Percentiles rank a stretch among this genome's conserved stretches.
Evolutionary conservation across 768 basidiomycete species (phyloP).

Genomic region (Termitomyces sp.): DNA sequence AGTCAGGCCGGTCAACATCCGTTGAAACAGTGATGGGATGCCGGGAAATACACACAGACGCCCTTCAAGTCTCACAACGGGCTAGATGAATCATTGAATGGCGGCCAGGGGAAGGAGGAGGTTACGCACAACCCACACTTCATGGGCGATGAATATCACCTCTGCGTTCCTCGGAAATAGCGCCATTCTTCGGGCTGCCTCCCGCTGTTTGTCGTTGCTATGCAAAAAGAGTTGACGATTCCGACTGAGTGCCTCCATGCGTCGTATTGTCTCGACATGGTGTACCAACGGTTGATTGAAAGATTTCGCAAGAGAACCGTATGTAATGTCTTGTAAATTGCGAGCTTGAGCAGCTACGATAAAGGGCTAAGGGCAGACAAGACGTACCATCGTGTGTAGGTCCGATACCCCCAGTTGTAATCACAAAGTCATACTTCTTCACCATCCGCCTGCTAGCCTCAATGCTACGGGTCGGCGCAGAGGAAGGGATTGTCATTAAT

Average conservation of each 20-base stretch:
- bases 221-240: conserved; percentile 48
- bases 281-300: conserved; percentile 69
- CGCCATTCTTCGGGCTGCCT: conserved; percentile 84
- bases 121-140: conserved; percentile 78
- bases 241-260: conserved; percentile 61
- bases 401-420: conserved; percentile 89
- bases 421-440: conserved; percentile 78
- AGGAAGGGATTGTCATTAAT: background rate
- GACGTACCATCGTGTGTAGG: conserved; percentile 81
- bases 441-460: conserved; percentile 85
- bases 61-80: conserved; percentile 78
- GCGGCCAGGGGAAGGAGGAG: background rate
- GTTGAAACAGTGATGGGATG: conserved; percentile 79
- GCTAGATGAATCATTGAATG: conserved; percentile 34
- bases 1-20: conserved; percentile 68
- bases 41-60: conserved; percentile 92
- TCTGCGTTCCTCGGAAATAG: conserved; percentile 79
- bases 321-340: conserved; percentile 68
- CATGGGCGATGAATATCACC: conserved; percentile 69
- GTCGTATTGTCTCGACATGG: conserved; percentile 68
- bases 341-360: background rate
- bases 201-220: conserved; percentile 69
- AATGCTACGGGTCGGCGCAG: conserved; percentile 36
- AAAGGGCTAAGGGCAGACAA: background rate
- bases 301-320: conserved; percentile 79